Evolutionary conservation across 768 basidiomycete species (phyloP).

Genomic region (Amylocystis lapponica): DNA sequence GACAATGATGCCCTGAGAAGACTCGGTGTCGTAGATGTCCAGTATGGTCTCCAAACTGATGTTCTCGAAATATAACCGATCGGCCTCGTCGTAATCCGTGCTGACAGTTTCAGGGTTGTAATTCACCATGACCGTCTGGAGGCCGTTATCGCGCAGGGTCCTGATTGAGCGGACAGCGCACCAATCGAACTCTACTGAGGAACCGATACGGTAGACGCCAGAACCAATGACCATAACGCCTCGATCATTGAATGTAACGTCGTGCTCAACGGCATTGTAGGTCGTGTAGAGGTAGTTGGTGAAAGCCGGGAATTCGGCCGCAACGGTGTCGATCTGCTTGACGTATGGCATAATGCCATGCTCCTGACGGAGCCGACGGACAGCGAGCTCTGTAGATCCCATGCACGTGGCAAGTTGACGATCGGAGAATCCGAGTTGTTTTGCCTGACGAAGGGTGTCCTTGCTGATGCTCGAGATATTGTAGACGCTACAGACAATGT

Average conservation of each 20-base stretch:
- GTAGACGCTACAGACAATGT: no score
- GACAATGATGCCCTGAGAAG: constrained; percentile 85
- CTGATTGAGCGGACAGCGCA: constrained; percentile 97
- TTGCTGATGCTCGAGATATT: constrained; percentile 59
- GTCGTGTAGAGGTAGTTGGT: constrained; percentile 99
- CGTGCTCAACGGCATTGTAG: constrained; percentile 95
- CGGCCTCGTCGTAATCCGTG: constrained; percentile 98
- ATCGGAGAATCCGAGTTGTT: constrained; percentile 97
- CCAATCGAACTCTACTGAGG: constrained; percentile 99
- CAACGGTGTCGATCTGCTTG: constrained; percentile 99
- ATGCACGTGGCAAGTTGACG: constrained; percentile 82
- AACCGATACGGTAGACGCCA: constrained; percentile 97
- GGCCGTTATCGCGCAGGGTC: constrained; percentile 92
- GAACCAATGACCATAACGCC: constrained; percentile 98
- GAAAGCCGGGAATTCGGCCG: constrained; percentile 97
- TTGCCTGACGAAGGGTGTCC: constrained; percentile 69
- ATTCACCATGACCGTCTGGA: constrained; percentile 98
- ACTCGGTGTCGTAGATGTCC: constrained; percentile 93
- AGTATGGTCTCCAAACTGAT: constrained; percentile 95
- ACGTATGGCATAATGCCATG: constrained; percentile 79
- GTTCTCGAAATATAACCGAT: constrained; percentile 97
- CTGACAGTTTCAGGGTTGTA: constrained; percentile 99
- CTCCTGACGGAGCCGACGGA: constrained; percentile 87
- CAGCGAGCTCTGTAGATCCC: constrained; percentile 88
- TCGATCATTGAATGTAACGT: constrained; percentile 81